Evolutionary conservation across 2,329 filamentous ascomycete genomes (phyloP).

Genomic region (Chaetomiaceae sp.): DNA sequence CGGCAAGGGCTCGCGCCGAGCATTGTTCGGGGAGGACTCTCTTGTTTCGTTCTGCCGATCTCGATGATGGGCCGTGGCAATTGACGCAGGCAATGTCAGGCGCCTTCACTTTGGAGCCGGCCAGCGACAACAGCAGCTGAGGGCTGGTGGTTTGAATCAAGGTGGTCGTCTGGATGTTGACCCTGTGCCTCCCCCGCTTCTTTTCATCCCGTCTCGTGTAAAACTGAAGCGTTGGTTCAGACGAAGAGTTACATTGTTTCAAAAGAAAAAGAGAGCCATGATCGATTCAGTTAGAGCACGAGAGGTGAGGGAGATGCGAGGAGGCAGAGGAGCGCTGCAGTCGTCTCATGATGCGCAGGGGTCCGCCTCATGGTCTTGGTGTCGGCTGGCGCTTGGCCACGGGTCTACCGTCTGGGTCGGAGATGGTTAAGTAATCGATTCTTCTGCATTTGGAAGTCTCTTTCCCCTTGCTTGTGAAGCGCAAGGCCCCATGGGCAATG

Average conservation of each 20-base stretch:
- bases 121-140: too few relatives aligned
- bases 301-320: conserved; percentile 3
- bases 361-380: conserved; percentile 11
- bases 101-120: too few relatives aligned
- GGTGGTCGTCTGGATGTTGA: too few relatives aligned
- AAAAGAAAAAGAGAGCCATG: conserved; percentile 2
- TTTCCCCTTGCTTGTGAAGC: too few relatives aligned
- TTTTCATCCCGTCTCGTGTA: not conserved
- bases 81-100: not conserved
- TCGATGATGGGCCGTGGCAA: conserved; percentile 1
- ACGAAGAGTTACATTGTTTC: conserved; percentile 13
- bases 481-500: too few relatives aligned
- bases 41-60: conserved; percentile 24
- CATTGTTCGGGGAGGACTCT: not conserved
- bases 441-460: not conserved
- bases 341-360: conserved; percentile 20
- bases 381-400: too few relatives aligned
- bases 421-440: too few relatives aligned
- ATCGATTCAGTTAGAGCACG: not conserved
- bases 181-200: not conserved
- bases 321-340: conserved; percentile 7
- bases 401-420: too few relatives aligned
- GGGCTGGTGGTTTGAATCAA: too few relatives aligned
- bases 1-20: conserved; percentile 10
- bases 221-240: conserved; percentile 3